These are phyloP conservation scores for Porcisia deanei DNA, from an alignment of 208 protist species.

Conservation along the genomic window DNA sequence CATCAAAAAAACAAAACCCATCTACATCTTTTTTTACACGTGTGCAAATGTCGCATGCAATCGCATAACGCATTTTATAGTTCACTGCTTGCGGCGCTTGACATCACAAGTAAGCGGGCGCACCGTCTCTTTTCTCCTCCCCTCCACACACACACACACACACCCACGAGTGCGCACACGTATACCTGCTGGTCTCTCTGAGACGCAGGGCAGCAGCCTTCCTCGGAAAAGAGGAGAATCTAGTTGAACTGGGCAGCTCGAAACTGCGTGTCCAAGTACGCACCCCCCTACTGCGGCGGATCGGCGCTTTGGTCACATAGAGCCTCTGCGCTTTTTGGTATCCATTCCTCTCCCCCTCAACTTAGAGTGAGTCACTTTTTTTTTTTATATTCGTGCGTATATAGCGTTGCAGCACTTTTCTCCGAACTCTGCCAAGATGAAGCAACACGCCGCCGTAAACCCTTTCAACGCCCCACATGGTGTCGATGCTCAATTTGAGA, in stretches of 20 bases:
- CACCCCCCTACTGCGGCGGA: not conserved
- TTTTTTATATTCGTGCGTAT: not conserved
- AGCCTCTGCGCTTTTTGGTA: not conserved
- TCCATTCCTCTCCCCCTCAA: no score
- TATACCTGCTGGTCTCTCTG: not conserved
- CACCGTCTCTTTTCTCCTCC: no score
- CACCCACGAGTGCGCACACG: not conserved
- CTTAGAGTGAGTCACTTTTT: not conserved
- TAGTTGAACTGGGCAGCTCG: not conserved
- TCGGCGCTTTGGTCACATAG: not conserved
- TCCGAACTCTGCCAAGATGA: not conserved
- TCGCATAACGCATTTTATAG: not conserved
- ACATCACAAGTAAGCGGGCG: no score
- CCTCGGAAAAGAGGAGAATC: not conserved
- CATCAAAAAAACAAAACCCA: no score
- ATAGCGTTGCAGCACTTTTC: not conserved
- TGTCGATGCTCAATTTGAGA: conserved; percentile 11
- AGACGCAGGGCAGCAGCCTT: not conserved
- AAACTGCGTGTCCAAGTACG: not conserved
- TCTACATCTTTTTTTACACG: not conserved
- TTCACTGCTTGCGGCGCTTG: no score
- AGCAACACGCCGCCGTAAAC: not conserved
- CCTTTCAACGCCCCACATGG: conserved; percentile 1
- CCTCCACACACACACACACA: no score
- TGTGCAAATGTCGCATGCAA: not conserved